Evolutionary conservation across 768 basidiomycete species (phyloP).

Genomic region (Termitomyces sp.): DNA sequence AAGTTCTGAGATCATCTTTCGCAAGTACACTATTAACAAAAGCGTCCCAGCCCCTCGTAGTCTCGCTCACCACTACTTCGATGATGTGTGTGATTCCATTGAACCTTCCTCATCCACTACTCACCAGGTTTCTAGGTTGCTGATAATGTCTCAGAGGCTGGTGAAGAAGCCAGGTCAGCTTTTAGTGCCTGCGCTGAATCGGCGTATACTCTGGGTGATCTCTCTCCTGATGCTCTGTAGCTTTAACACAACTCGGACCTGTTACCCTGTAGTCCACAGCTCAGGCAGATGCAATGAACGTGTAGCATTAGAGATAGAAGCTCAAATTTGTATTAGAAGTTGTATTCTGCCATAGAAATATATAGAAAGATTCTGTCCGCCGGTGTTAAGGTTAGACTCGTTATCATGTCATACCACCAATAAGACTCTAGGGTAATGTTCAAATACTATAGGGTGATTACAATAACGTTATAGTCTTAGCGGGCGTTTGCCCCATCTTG

Average conservation of each 20-base stretch:
- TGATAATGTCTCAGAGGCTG: conserved; percentile 67
- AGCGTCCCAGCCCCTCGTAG: conserved; percentile 70
- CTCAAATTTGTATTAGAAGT: not conserved
- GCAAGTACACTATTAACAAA: conserved; percentile 4
- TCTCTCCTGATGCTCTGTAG: conserved; percentile 70
- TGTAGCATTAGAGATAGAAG: not conserved
- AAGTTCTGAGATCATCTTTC: conserved; percentile 24
- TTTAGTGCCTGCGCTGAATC: conserved; percentile 47
- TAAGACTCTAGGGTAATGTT: no score
- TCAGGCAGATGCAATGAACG: not conserved
- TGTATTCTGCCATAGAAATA: not conserved
- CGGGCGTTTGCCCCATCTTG: not conserved
- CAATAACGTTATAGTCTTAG: not conserved
- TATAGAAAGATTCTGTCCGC: not conserved
- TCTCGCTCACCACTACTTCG: conserved; percentile 90
- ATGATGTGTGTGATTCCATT: conserved; percentile 61
- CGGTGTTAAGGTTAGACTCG: no score
- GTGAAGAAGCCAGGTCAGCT: conserved; percentile 64
- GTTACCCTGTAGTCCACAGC: not conserved
- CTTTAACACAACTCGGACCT: conserved; percentile 1
- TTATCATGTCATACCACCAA: no score
- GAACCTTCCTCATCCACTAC: not conserved
- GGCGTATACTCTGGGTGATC: conserved; percentile 55
- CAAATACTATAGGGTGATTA: not conserved
- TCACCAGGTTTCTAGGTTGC: conserved; percentile 49